phyloP scores from a whole-genome alignment of 805 yeast genomes.

The Kluyveromyces lactis region DNA sequence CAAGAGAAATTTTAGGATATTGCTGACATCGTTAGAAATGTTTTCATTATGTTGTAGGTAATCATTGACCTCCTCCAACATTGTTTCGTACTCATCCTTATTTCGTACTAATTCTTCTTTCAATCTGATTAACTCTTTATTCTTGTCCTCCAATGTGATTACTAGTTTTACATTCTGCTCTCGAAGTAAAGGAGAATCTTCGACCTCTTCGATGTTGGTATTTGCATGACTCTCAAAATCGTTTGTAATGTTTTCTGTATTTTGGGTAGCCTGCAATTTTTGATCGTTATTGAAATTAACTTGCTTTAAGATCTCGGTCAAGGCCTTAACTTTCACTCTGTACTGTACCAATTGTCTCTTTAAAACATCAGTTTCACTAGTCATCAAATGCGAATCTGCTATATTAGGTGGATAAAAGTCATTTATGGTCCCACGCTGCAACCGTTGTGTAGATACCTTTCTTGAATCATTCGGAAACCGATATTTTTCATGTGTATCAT shows the following conservation, averaged over 20 bases:
- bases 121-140: constrained; percentile 20
- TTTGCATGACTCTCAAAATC: constrained; percentile 8
- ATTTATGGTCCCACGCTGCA: not conserved
- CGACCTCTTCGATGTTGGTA: not conserved
- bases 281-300: constrained; percentile 14
- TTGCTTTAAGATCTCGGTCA: constrained; percentile 27
- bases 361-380: constrained; percentile 30
- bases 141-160: constrained; percentile 10
- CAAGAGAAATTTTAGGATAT: constrained; percentile 11
- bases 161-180: constrained; percentile 16
- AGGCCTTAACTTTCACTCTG: constrained; percentile 29
- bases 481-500: not conserved
- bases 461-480: not conserved
- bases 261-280: constrained; percentile 11
- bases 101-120: constrained; percentile 21
- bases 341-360: constrained; percentile 35
- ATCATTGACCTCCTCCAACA: constrained; percentile 24
- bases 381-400: not conserved
- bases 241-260: constrained; percentile 12
- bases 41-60: constrained; percentile 22
- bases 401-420: not conserved
- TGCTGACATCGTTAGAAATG: constrained; percentile 17
- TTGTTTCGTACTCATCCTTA: constrained; percentile 19
- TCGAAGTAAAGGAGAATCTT: constrained; percentile 11
- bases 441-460: not conserved